Percentiles rank a stretch among this genome's conserved stretches.
Conservation (phyloP, 1,139 yeast species). For the Candida freyschussii region DNA sequence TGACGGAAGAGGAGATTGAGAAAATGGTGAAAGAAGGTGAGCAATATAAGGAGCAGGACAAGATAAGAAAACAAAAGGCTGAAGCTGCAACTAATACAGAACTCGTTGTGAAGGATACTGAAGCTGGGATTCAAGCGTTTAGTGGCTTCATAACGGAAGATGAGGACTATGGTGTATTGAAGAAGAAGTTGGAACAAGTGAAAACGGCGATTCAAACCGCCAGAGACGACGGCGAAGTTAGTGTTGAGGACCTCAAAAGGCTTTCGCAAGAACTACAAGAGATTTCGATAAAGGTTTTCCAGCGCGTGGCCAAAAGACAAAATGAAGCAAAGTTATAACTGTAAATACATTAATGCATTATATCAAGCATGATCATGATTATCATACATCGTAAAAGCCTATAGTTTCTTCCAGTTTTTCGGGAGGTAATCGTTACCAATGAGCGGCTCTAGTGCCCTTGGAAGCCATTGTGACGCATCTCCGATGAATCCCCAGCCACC, state of each 20-base stretch:
- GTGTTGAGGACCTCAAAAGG: conserved; percentile 30
- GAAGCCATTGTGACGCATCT: conserved; percentile 71
- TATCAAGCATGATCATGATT: too few relatives aligned
- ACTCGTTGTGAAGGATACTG: conserved; percentile 52
- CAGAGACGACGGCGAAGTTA: conserved; percentile 28
- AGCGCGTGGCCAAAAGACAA: conserved; percentile 47
- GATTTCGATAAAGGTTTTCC: conserved; percentile 45
- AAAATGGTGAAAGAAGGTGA: conserved; percentile 98
- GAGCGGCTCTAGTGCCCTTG: conserved; percentile 56
- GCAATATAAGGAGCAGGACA: conserved; percentile 94
- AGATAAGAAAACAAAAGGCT: conserved; percentile 36
- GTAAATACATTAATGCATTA: too few relatives aligned
- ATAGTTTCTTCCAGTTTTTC: conserved; percentile 23
- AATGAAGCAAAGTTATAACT: conserved; percentile 3
- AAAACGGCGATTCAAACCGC: conserved; percentile 37
- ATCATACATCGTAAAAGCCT: too few relatives aligned
- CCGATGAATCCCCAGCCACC: conserved; percentile 73
- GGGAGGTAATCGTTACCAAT: conserved; percentile 30
- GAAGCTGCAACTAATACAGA: conserved; percentile 43
- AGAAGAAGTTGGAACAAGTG: conserved; percentile 35
- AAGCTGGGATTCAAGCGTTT: conserved; percentile 43
- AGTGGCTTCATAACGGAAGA: conserved; percentile 34
- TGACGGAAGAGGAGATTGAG: conserved; percentile 94
- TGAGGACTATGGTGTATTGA: conserved; percentile 32
- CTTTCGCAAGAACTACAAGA: conserved; percentile 49